phyloP scores from a whole-genome alignment of 768 basidiomycete genomes.

The Mycena sanguinolenta region DNA sequence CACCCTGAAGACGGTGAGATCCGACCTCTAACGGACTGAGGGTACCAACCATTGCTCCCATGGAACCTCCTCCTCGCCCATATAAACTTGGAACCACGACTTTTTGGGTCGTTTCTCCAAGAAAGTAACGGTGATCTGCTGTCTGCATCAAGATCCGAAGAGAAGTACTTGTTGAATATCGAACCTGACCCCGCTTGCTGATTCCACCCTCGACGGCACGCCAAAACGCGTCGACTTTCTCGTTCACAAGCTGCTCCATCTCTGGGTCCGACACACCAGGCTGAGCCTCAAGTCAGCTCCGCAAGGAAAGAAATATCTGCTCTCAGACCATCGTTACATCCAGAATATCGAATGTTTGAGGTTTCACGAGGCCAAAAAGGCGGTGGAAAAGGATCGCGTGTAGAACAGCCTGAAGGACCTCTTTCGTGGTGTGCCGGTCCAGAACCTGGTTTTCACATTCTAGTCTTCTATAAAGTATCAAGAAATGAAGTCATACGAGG shows the following conservation, averaged over 20 bases:
- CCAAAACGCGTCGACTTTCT: slow-evolving; percentile 86
- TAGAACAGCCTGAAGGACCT: slow-evolving; percentile 81
- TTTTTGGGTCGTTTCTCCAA: slow-evolving; percentile 85
- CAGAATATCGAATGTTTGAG: slow-evolving; percentile 81
- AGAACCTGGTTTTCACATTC: slow-evolving; percentile 61
- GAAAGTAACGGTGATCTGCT: slow-evolving; percentile 78
- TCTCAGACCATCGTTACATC: slow-evolving; percentile 85
- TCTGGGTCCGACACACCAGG: slow-evolving; percentile 83
- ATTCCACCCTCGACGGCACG: slow-evolving; percentile 75
- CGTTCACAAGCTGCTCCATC: slow-evolving; percentile 78
- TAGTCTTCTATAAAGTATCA: not conserved
- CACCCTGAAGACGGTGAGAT: slow-evolving; percentile 60
- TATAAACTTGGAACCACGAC: slow-evolving; percentile 80
- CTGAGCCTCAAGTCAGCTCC: slow-evolving; percentile 48
- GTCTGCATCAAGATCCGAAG: not conserved
- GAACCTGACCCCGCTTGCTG: slow-evolving; percentile 79
- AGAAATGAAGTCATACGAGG: slow-evolving; percentile 7
- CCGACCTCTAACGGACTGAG: not conserved
- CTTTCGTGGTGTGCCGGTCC: slow-evolving; percentile 79
- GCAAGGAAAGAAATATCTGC: not conserved
- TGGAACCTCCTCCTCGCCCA: slow-evolving; percentile 84
- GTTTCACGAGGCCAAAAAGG: slow-evolving; percentile 83
- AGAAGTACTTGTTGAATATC: slow-evolving; percentile 23
- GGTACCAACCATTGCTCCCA: slow-evolving; percentile 85
- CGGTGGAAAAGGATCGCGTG: slow-evolving; percentile 89